Conservation (phyloP, 352 stramenopile genomes). For the Globisporangium barbulae region DNA sequence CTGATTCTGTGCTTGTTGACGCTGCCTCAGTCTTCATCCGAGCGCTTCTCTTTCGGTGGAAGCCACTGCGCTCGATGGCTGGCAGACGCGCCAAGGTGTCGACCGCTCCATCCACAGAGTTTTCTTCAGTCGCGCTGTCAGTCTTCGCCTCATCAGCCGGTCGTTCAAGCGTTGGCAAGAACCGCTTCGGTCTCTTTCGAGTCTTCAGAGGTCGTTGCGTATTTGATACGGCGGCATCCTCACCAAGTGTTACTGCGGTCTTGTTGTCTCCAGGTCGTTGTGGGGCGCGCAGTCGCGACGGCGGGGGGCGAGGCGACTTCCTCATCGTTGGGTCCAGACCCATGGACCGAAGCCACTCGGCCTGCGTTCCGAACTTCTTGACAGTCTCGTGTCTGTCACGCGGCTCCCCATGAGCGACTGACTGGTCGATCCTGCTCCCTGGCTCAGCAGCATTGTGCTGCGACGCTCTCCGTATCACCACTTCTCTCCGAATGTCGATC, state of each 20-base stretch:
- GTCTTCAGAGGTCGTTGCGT: background rate
- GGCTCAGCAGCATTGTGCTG: background rate
- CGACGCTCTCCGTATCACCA: slow-evolving; percentile 16
- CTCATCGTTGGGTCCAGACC: slow-evolving; percentile 1
- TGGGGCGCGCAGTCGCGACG: slow-evolving; percentile 8
- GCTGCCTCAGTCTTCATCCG: background rate
- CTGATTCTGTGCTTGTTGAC: background rate
- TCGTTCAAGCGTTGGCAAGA: slow-evolving; percentile 9
- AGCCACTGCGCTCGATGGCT: background rate
- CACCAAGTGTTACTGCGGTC: background rate
- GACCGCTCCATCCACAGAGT: background rate
- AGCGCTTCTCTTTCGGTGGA: background rate
- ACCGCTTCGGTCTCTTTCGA: slow-evolving; percentile 10
- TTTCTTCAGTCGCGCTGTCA: background rate
- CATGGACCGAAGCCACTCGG: slow-evolving; percentile 15
- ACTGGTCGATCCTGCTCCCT: background rate
- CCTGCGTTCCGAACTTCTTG: slow-evolving; percentile 15
- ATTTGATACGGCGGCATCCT: too few relatives aligned
- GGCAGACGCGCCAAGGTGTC: background rate
- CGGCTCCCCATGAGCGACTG: background rate
- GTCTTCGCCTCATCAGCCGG: background rate
- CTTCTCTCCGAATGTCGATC: slow-evolving; percentile 16
- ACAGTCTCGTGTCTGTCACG: background rate
- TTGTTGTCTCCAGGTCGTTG: background rate
- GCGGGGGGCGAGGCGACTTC: slow-evolving; percentile 11